phyloP scores from a whole-genome alignment of 352 stramenopile genomes.

The Globisporangium middletonii region DNA sequence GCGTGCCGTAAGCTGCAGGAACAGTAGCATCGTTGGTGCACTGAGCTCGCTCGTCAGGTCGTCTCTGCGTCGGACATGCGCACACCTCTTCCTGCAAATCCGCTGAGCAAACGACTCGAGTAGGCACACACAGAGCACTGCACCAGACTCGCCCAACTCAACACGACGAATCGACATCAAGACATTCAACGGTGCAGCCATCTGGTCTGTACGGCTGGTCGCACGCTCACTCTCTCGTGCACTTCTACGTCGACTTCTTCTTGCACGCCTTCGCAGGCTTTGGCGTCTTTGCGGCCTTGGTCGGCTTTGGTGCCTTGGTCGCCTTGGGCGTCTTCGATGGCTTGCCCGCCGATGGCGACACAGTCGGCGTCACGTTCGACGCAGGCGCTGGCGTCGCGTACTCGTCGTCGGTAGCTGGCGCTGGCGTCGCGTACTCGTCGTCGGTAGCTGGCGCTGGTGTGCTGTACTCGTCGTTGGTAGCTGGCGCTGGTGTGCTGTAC shows the following conservation, averaged over 20 bases:
- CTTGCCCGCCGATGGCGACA: constrained; percentile 4
- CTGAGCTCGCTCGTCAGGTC: too few species aligned
- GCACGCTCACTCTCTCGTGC: not conserved
- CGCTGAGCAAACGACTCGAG: too few species aligned
- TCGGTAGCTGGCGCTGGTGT: too few species aligned
- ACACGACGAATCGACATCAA: not conserved
- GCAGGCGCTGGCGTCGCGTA: constrained; percentile 3
- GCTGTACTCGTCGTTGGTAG: constrained; percentile 2
- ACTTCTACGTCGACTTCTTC: constrained; percentile 12
- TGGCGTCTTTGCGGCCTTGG: not conserved
- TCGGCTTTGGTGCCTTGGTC: constrained; percentile 4
- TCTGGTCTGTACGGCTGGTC: too few species aligned
- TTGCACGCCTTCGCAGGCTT: constrained; percentile 5
- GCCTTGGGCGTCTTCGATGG: constrained; percentile 8
- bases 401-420: too few species aligned
- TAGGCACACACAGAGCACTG: too few species aligned
- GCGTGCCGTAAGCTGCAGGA: too few species aligned
- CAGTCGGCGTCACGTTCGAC: constrained; percentile 3
- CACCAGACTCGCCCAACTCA: too few species aligned
- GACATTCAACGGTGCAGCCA: not conserved
- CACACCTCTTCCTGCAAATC: too few species aligned
- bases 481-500: constrained; percentile 4
- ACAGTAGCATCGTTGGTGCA: too few species aligned
- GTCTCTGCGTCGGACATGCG: too few species aligned
- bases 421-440: not conserved